Evolutionary conservation across 179 eudicot genomes (phyloP).

Genomic region (Spergularia azorica): DNA sequence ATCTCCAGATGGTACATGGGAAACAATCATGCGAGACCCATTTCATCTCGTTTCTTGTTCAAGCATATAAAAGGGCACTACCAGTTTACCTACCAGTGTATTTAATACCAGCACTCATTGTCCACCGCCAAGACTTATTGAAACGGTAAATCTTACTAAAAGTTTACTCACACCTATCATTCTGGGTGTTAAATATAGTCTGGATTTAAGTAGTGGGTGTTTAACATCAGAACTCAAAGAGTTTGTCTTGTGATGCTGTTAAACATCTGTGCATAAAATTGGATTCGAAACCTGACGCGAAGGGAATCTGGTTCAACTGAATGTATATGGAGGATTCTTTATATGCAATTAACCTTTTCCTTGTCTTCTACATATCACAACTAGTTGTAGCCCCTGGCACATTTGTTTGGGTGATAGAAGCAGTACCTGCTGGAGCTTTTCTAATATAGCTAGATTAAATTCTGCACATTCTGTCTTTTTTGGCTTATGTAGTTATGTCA

Average conservation of each 20-base stretch:
- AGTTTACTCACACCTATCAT: background rate
- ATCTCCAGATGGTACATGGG: conserved; percentile 83
- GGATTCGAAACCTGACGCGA: background rate
- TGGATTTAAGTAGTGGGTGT: background rate
- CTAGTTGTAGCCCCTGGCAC: background rate
- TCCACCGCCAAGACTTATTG: conserved; percentile 81
- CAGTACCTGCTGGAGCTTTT: background rate
- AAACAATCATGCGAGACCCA: conserved; percentile 78
- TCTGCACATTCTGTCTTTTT: background rate
- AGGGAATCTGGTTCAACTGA: background rate
- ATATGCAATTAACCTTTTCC: background rate
- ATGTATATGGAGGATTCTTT: background rate
- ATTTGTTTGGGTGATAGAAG: background rate
- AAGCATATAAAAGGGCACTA: conserved; percentile 93
- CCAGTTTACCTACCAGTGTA: conserved; percentile 98
- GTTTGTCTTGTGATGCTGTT: conserved; percentile 2
- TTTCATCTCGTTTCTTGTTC: conserved; percentile 64
- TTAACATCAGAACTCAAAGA: background rate
- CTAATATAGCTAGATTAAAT: background rate
- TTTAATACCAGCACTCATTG: conserved; percentile 92
- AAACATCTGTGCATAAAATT: background rate
- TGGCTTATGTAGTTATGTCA: background rate
- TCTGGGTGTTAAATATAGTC: background rate
- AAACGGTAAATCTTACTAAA: conserved; percentile 47
- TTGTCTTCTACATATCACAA: background rate